Conservation (phyloP, 805 yeast species). For the Candida adriatica region DNA sequence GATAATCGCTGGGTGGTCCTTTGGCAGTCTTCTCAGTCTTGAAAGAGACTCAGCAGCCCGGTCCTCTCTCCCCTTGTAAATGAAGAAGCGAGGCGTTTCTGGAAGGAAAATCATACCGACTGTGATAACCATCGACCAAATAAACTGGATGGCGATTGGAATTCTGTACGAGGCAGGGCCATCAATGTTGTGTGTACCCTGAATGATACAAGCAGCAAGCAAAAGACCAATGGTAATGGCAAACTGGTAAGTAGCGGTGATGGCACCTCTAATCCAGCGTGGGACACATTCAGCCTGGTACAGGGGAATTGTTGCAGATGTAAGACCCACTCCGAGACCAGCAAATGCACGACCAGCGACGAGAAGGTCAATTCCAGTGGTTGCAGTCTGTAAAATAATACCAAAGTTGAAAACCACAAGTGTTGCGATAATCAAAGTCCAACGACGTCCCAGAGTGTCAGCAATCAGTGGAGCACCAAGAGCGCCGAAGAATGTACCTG, state of each 20-base stretch:
- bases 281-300: conserved; percentile 81
- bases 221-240: conserved; percentile 67
- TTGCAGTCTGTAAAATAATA: conserved; percentile 39
- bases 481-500: conserved; percentile 69
- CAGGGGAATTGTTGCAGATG: conserved; percentile 67
- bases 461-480: conserved; percentile 51
- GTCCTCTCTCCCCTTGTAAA: conserved; percentile 48
- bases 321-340: conserved; percentile 68
- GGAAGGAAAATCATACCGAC: conserved; percentile 63
- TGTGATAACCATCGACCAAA: conserved; percentile 59
- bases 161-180: conserved; percentile 61
- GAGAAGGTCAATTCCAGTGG: conserved; percentile 40
- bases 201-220: conserved; percentile 64
- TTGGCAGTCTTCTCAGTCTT: conserved; percentile 44
- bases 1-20: conserved; percentile 35
- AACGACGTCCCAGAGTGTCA: conserved; percentile 51
- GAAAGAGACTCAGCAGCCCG: conserved; percentile 51
- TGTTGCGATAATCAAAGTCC: conserved; percentile 36
- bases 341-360: conserved; percentile 68
- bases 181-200: conserved; percentile 50
- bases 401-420: conserved; percentile 47
- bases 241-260: conserved; percentile 71
- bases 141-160: conserved; percentile 66
- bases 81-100: conserved; percentile 69
- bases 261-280: conserved; percentile 69